A percentile compares a stretch with the other conserved stretches of the same genome.
phyloP scores from a whole-genome alignment of 257 asterid species.

The Eucommia ulmoides region DNA sequence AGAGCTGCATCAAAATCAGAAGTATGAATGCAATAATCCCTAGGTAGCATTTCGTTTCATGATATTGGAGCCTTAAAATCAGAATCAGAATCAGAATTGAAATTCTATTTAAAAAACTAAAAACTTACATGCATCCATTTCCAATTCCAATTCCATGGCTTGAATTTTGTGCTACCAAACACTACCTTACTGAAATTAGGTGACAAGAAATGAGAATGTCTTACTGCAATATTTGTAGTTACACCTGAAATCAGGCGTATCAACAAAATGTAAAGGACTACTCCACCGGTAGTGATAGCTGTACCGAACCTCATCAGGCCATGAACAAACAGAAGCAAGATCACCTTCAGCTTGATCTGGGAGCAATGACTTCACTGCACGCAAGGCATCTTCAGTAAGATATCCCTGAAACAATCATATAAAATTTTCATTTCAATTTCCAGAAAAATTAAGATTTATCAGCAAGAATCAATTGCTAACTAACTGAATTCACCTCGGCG shows the following conservation, averaged over 20 bases:
- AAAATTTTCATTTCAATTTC: background rate
- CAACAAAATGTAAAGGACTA: conserved; percentile 59
- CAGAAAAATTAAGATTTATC: background rate
- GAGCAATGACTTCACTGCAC: conserved; percentile 60
- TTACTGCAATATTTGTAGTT: conserved; percentile 86
- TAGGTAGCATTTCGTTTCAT: no score
- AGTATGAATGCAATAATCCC: no score
- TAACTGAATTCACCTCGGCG: background rate
- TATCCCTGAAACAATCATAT: conserved; percentile 26
- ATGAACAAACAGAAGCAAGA: conserved; percentile 72
- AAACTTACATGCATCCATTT: no score
- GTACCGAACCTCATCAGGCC: conserved; percentile 63
- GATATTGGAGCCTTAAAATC: no score
- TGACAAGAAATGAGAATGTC: no score
- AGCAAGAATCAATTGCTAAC: background rate
- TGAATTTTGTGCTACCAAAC: no score
- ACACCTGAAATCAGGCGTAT: conserved; percentile 92
- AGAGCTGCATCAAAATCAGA: no score
- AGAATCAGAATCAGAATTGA: no score
- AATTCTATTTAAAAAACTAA: no score
- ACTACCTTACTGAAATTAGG: no score
- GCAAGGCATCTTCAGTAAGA: conserved; percentile 54
- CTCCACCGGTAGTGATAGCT: conserved; percentile 93
- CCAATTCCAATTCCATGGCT: no score
- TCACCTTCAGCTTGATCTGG: conserved; percentile 86